Evolutionary conservation across 1,284 basidiomycete genomes (phyloP), one percentile per base, ranked within the genome.

Genomic region (Hemileia vastatrix): DNA sequence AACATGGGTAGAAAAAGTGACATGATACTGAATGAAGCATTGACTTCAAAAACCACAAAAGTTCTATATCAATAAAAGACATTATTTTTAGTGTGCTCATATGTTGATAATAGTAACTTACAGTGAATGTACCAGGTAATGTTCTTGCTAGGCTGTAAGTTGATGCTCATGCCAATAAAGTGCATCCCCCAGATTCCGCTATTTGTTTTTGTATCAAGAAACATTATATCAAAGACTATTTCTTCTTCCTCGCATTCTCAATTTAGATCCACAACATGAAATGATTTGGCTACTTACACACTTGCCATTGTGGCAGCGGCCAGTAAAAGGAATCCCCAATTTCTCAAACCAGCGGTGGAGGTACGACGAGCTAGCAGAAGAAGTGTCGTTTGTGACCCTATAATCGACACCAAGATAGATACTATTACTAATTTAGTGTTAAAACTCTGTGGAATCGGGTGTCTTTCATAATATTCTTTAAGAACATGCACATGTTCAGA

Each of bases 371-470:
- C 78, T 18, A 80, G 75, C 1, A 79, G 70, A 32, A 80, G 72
- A 2, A 80, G 75, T 4, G 79, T 79, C 0, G 78, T 75, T 66
- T 80, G 79, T 2, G 78, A 79, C 18, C 79, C 79, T 33, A 80
- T 73, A 36, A 78, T 74, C 27, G 79, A 77, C 27, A 80, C 79
- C 65, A 79, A 73, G 63, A 80, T 75, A 44, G 78, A 79, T n/a
- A 78, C 77, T 65, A 79, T 74, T 54, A 80, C 72, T 55, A 80
- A 72, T 48, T 77, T 79, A 0, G 78, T 70, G 56, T 76, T 72
- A 53, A 76, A 77, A 23, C 68, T 68, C 53, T 79, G 73, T 1
- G 78, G 78, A 57, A 80, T 72, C 13, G 76, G 64, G 56, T 76
- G 70, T 15, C 48, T 52, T 24, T 61, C 57, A 67, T 79, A 80